Evolutionary conservation across 2,329 filamentous ascomycete species (phyloP).

Genomic region (Trichoderma simmonsii): DNA sequence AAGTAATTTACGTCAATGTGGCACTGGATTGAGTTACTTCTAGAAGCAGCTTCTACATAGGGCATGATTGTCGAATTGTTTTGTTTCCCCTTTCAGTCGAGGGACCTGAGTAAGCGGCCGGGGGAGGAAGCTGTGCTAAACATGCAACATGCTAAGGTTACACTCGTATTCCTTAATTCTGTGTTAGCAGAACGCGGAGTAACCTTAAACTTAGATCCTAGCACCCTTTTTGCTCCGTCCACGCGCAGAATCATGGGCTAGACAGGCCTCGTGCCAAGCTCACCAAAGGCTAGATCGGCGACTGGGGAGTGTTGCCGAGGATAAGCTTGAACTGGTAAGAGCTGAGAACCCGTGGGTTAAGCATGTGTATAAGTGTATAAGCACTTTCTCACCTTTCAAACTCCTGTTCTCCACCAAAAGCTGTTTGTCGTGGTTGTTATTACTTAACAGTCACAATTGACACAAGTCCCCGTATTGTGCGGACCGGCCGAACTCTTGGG

Average conservation of each 20-base stretch:
- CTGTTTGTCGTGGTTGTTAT: no score
- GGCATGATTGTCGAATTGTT: background rate
- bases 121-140: background rate
- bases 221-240: background rate
- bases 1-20: background rate
- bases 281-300: background rate
- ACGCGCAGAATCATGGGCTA: background rate
- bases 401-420: background rate
- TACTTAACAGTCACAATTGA: background rate
- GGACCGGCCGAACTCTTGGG: background rate
- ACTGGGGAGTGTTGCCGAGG: background rate
- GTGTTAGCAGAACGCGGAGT: background rate
- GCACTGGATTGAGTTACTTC: background rate
- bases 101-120: background rate
- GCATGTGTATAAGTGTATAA: background rate
- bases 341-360: background rate
- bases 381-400: background rate
- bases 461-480: background rate
- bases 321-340: background rate
- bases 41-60: background rate
- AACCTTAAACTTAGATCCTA: slow-evolving; percentile 5
- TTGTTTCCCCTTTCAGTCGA: background rate
- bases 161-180: background rate
- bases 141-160: background rate
- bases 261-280: background rate